phyloP scores from a whole-genome alignment of 306 rosid genomes.

The Pyrus communis region DNA sequence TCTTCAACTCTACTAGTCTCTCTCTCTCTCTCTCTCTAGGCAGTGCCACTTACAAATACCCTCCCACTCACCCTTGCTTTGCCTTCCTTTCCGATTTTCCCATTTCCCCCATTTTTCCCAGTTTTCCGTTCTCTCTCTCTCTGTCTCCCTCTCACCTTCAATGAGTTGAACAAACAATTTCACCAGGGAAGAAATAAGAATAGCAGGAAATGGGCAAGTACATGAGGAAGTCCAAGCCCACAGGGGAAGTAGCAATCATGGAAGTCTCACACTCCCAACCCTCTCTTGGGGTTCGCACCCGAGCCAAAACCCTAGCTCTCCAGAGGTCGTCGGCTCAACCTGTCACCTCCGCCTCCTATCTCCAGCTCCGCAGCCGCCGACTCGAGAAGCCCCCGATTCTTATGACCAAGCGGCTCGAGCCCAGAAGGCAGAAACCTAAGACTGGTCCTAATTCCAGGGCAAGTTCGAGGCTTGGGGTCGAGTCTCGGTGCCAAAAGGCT shows the following conservation, averaged over 20 bases:
- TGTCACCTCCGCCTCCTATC: slow-evolving; percentile 46
- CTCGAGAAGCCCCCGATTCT: slow-evolving; percentile 46
- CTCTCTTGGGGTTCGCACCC: slow-evolving; percentile 75
- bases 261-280: slow-evolving; percentile 39
- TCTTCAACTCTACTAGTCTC: too few species aligned
- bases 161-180: slow-evolving; percentile 8
- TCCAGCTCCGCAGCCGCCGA: slow-evolving; percentile 82
- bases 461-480: slow-evolving; percentile 32
- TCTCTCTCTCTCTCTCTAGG: neutral
- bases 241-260: slow-evolving; percentile 49
- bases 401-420: slow-evolving; percentile 12
- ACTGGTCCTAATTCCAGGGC: slow-evolving; percentile 25
- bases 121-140: neutral
- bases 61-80: neutral
- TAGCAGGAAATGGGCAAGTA: slow-evolving; percentile 66
- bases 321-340: slow-evolving; percentile 32
- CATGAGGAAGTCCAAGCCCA: slow-evolving; percentile 68
- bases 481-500: slow-evolving; percentile 9
- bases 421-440: slow-evolving; percentile 27
- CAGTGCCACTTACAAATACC: slow-evolving; percentile 8
- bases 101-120: neutral
- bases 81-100: neutral
- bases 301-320: slow-evolving; percentile 91
- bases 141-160: neutral
- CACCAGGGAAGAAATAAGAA: neutral